These are phyloP conservation scores for Marvania coccoides DNA, from an alignment of 139 green algal species.

Conservation along the genomic window DNA sequence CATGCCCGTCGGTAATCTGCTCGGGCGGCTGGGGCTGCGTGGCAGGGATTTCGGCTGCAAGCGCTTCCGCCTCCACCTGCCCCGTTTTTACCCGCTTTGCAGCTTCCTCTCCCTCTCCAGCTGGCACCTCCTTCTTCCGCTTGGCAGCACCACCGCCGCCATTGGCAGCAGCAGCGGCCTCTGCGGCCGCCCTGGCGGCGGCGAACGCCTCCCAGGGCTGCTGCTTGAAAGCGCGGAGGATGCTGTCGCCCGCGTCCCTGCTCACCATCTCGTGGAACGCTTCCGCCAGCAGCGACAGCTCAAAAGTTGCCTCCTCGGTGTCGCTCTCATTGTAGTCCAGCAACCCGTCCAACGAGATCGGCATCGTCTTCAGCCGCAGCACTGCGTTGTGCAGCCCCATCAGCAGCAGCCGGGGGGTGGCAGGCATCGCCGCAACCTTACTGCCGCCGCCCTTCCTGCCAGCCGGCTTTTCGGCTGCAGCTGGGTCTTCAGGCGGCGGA, in stretches of 20 bases:
- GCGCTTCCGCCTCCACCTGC: too few species aligned
- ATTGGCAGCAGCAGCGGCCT: not conserved
- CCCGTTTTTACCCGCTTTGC: too few species aligned
- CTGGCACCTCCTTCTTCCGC: not conserved
- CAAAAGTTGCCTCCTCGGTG: slow-evolving; percentile 57
- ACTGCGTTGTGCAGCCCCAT: slow-evolving; percentile 12
- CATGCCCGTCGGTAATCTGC: too few species aligned
- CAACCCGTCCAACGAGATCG: slow-evolving; percentile 59
- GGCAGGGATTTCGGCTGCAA: too few species aligned
- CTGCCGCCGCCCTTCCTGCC: too few species aligned
- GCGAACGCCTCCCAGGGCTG: not conserved
- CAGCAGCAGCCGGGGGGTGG: not conserved
- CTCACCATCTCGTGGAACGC: slow-evolving; percentile 57
- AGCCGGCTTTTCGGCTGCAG: too few species aligned
- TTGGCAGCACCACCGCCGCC: not conserved
- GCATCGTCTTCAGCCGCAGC: slow-evolving; percentile 13
- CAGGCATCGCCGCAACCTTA: not conserved
- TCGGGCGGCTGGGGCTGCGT: too few species aligned
- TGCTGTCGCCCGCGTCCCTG: slow-evolving; percentile 37
- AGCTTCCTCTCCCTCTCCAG: too few species aligned
- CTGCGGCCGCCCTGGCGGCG: not conserved
- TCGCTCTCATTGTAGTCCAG: slow-evolving; percentile 69
- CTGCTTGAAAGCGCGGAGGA: slow-evolving; percentile 13
- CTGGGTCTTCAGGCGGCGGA: too few species aligned
- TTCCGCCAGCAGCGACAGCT: slow-evolving; percentile 68